Percentiles rank a stretch among this genome's conserved stretches.
Conservation (phyloP, 2,329 filamentous ascomycete genomes). For the Helminthosporium solani region DNA sequence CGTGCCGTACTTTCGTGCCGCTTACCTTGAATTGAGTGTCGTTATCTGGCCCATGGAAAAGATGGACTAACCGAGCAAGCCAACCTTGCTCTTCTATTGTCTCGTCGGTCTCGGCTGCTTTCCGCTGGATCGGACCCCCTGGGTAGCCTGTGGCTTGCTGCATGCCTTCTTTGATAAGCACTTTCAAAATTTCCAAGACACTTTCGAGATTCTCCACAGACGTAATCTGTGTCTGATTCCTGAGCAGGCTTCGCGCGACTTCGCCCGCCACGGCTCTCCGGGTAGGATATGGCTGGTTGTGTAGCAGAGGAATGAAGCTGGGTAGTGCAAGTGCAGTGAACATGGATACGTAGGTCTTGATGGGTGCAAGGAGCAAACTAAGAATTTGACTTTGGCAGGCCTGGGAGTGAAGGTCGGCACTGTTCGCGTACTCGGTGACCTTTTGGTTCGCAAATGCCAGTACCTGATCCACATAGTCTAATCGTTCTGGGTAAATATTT, state of each 20-base stretch:
- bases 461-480: constrained; percentile 95
- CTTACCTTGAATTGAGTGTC: constrained; percentile 82
- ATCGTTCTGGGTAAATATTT: constrained; percentile 88
- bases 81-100: constrained; percentile 97
- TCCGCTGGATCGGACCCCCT: constrained; percentile 70
- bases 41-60: constrained; percentile 80
- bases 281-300: constrained; percentile 90
- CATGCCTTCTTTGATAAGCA: constrained; percentile 89
- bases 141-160: constrained; percentile 81
- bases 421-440: constrained; percentile 85
- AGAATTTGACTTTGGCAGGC: constrained; percentile 86
- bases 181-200: constrained; percentile 82
- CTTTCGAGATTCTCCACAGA: constrained; percentile 81
- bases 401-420: constrained; percentile 88
- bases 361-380: constrained; percentile 83
- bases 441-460: constrained; percentile 85
- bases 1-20: not conserved
- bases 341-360: constrained; percentile 86
- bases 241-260: constrained; percentile 78
- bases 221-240: constrained; percentile 76
- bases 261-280: constrained; percentile 87
- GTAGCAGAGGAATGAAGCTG: constrained; percentile 84
- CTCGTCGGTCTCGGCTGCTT: constrained; percentile 86
- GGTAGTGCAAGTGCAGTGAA: constrained; percentile 95
- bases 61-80: constrained; percentile 88